phyloP scores from a whole-genome alignment of 495 filamentous ascomycete species.

The Trichoderma orchidacearum region DNA sequence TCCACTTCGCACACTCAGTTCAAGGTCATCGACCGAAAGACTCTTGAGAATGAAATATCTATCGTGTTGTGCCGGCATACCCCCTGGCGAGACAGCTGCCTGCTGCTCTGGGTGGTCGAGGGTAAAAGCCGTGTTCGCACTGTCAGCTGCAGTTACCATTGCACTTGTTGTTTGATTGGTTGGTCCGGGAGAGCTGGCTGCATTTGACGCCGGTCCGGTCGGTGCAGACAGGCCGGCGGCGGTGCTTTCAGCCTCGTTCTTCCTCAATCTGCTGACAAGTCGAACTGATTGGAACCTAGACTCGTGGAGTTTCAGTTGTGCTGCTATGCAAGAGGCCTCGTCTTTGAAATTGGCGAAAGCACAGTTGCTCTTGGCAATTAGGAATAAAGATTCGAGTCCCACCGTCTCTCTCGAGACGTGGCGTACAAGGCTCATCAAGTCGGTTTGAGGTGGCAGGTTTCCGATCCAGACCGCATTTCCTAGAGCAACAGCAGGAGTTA shows the following conservation, averaged over 20 bases:
- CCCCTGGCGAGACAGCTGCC: constrained; percentile 3
- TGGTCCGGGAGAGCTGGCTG: constrained; percentile 10
- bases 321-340: constrained; percentile 60
- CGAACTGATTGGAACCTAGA: constrained; percentile 78
- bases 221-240: constrained; percentile 34
- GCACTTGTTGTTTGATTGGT: constrained; percentile 7
- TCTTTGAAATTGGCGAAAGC: constrained; percentile 94
- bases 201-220: constrained; percentile 31
- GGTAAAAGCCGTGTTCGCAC: constrained; percentile 6
- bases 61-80: constrained; percentile 33
- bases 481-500: constrained; percentile 5
- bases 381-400: constrained; percentile 79
- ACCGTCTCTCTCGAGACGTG: constrained; percentile 77
- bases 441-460: constrained; percentile 75
- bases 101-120: background rate
- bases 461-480: constrained; percentile 96
- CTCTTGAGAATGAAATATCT: constrained; percentile 92
- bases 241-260: constrained; percentile 39
- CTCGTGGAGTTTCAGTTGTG: constrained; percentile 78
- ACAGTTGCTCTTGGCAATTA: constrained; percentile 96
- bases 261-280: constrained; percentile 81
- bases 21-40: constrained; percentile 85
- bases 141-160: constrained; percentile 8
- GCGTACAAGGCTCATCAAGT: constrained; percentile 69
- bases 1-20: constrained; percentile 72